Percentiles rank a stretch among this genome's conserved stretches.
phyloP scores from a whole-genome alignment of 2,329 filamentous ascomycete species.

The Ploettnerulaceae sp. region DNA sequence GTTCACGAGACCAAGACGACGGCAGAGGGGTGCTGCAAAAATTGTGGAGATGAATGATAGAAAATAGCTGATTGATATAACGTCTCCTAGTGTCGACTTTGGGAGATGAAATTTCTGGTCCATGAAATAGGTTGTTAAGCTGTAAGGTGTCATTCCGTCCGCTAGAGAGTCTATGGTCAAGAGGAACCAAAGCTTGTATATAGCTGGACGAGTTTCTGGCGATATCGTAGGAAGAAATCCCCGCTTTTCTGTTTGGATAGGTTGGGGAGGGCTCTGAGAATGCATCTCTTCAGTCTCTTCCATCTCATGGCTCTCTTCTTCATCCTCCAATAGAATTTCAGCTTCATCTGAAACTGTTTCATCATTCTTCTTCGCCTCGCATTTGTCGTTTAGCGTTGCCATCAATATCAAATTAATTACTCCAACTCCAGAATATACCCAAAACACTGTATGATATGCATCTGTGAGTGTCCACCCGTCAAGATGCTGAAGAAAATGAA shows the following conservation, averaged over 20 bases:
- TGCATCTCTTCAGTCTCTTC: constrained; percentile 7
- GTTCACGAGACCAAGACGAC: constrained; percentile 53
- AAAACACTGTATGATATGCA: constrained; percentile 53
- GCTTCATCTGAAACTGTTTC: constrained; percentile 14
- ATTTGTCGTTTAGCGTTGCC: constrained; percentile 42
- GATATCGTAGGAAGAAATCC: constrained; percentile 52
- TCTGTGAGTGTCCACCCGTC: constrained; percentile 41
- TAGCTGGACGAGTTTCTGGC: constrained; percentile 48
- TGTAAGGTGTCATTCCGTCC: constrained; percentile 59
- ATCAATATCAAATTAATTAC: constrained; percentile 51
- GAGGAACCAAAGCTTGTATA: constrained; percentile 62
- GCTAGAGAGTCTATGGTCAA: constrained; percentile 60
- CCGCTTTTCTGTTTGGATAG: constrained; percentile 9
- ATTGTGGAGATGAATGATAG: constrained; percentile 50
- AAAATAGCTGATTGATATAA: constrained; percentile 50
- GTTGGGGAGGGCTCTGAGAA: background rate
- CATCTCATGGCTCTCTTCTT: constrained; percentile 6
- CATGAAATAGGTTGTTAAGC: constrained; percentile 54
- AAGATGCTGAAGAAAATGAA: constrained; percentile 43
- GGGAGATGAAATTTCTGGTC: constrained; percentile 49
- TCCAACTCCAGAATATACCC: constrained; percentile 51
- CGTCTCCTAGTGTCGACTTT: constrained; percentile 56
- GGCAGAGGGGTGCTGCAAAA: constrained; percentile 45
- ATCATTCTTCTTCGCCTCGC: constrained; percentile 18
- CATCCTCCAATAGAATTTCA: constrained; percentile 18